These are phyloP conservation scores for Solanum hybrid DNA, from an alignment of 305 asterid genomes.

Conservation along the genomic window DNA sequence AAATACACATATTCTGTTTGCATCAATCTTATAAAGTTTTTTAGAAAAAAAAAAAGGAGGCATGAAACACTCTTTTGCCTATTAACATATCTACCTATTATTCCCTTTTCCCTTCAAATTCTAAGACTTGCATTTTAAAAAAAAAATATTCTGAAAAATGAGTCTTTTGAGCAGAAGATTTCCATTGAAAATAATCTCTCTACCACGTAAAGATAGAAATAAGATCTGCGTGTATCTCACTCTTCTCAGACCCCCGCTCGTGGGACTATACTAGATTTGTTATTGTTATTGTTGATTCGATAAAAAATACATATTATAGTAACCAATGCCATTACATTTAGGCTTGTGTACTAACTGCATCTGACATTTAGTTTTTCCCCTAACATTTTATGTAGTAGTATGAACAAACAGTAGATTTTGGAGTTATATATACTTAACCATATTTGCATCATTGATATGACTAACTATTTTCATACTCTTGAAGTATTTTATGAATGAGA, in stretches of 20 bases:
- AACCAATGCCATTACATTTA: not conserved
- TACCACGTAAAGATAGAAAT: not conserved
- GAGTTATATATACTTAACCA: not conserved
- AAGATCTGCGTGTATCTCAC: not conserved
- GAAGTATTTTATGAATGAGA: not conserved
- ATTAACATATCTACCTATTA: not conserved
- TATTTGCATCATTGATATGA: not conserved
- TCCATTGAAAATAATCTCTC: not conserved
- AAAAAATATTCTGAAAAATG: not conserved
- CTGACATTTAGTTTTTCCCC: not conserved
- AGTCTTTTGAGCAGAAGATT: not conserved
- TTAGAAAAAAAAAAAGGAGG: not conserved
- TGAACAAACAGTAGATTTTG: not conserved
- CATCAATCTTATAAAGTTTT: not conserved
- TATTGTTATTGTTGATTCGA: not conserved
- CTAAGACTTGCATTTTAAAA: not conserved
- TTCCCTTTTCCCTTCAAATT: not conserved
- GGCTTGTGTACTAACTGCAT: not conserved
- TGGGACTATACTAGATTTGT: not conserved
- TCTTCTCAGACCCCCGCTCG: not conserved
- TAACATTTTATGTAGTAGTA: not conserved
- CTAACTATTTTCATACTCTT: not conserved
- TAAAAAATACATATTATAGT: not conserved
- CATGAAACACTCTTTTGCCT: not conserved
- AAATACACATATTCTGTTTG: not conserved